phyloP scores from a whole-genome alignment of 768 basidiomycete species.

The Tulasnella calospora region DNA sequence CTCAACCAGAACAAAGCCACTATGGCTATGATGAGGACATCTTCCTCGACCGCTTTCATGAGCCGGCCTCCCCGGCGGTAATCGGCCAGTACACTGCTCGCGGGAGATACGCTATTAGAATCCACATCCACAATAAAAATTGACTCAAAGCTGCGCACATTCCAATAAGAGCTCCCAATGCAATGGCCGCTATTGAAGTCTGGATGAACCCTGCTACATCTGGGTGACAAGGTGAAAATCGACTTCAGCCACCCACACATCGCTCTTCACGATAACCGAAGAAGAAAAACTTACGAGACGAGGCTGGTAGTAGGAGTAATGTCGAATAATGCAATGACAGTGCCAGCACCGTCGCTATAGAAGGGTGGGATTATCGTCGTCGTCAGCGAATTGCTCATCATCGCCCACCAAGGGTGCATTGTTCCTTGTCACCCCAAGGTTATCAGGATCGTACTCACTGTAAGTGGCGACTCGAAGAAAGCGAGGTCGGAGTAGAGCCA shows the following conservation, averaged over 20 bases:
- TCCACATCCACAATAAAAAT: background rate
- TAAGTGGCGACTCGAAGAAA: constrained; percentile 23
- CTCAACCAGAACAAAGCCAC: constrained; percentile 25
- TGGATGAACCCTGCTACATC: constrained; percentile 20
- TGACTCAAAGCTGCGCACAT: constrained; percentile 8
- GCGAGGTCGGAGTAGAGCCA: constrained; percentile 22
- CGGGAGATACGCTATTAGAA: background rate
- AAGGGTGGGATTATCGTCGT: background rate
- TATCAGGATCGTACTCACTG: constrained; percentile 1
- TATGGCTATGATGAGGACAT: constrained; percentile 22
- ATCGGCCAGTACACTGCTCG: constrained; percentile 20
- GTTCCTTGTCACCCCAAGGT: background rate
- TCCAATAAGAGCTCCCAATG: constrained; percentile 16
- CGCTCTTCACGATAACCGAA: constrained; percentile 1
- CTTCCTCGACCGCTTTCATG: constrained; percentile 21
- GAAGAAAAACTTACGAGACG: constrained; percentile 17
- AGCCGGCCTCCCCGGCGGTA: constrained; percentile 20
- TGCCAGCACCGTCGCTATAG: constrained; percentile 19
- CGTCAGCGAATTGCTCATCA: background rate
- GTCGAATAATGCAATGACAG: constrained; percentile 23
- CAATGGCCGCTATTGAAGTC: constrained; percentile 13
- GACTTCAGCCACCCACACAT: background rate
- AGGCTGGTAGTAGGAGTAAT: constrained; percentile 14
- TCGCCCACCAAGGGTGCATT: background rate
- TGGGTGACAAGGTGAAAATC: background rate